These are phyloP conservation scores for Arabidopsis arenosa DNA, from an alignment of 345 rosid genomes.

Conservation along the genomic window DNA sequence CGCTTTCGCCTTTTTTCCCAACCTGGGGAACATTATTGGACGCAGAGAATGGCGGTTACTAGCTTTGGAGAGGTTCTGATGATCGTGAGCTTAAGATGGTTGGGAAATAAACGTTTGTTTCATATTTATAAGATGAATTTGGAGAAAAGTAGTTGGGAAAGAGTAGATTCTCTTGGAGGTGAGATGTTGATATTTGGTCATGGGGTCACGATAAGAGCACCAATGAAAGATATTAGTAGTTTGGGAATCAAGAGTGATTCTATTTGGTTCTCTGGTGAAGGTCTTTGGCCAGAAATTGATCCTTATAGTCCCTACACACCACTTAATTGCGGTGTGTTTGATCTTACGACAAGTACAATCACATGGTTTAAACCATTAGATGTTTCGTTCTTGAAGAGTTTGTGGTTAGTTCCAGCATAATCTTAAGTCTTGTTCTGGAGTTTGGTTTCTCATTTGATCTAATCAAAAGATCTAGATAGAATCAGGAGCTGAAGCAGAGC, in stretches of 20 bases:
- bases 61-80: slow-evolving; percentile 22
- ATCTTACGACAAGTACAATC: slow-evolving; percentile 8
- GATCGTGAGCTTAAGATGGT: not conserved
- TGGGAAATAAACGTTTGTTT: not conserved
- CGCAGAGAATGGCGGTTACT: not conserved
- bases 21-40: not conserved
- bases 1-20: too few species aligned
- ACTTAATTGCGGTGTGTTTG: not conserved
- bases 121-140: not conserved
- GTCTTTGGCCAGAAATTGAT: not conserved
- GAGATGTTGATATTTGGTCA: slow-evolving; percentile 25
- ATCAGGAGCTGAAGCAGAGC: too few species aligned
- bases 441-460: not conserved
- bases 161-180: slow-evolving; percentile 24
- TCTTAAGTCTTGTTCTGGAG: not conserved
- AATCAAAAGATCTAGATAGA: too few species aligned
- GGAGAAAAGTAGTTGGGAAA: not conserved
- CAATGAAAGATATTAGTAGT: not conserved
- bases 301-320: not conserved
- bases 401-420: slow-evolving; percentile 27
- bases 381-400: not conserved
- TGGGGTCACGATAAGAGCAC: not conserved
- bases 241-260: slow-evolving; percentile 9
- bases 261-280: not conserved
- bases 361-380: not conserved